A percentile compares a stretch with the other conserved stretches of the same genome.
Conservation (phyloP, 768 basidiomycete genomes). For the Kwoniella sp. region DNA sequence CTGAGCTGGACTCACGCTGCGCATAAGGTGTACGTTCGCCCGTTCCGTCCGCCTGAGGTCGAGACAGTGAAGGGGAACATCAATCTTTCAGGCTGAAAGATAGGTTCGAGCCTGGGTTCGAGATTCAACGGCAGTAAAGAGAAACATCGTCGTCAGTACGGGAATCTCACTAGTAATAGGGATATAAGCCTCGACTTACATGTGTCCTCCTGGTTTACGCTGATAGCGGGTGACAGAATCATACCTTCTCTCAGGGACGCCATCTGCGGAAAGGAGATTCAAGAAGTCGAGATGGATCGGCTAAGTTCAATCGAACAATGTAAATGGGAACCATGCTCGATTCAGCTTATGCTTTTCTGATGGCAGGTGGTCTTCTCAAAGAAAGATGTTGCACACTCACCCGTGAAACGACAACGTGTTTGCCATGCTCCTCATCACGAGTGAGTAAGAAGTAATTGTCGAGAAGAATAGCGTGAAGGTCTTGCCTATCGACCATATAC, state of each 20-base stretch:
- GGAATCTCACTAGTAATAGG: too few species aligned
- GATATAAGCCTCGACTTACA: conserved; percentile 9
- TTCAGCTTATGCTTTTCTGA: too few species aligned
- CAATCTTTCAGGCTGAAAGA: conserved; percentile 40
- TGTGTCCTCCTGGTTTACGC: conserved; percentile 18
- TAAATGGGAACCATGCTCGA: too few species aligned
- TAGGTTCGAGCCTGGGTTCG: conserved; percentile 27
- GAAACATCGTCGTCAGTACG: too few species aligned
- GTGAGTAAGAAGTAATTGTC: conserved; percentile 53
- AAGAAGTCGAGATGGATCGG: conserved; percentile 51
- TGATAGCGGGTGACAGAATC: conserved; percentile 32
- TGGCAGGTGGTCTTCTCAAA: background rate
- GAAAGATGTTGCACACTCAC: conserved; percentile 15
- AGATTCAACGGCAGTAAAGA: too few species aligned
- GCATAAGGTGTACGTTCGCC: conserved; percentile 45
- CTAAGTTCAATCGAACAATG: too few species aligned
- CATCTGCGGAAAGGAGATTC: conserved; percentile 33
- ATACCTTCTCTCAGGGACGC: conserved; percentile 44
- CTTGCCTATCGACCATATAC: conserved; percentile 36
- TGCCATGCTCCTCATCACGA: conserved; percentile 47
- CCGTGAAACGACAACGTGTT: conserved; percentile 48
- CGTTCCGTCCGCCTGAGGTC: conserved; percentile 22
- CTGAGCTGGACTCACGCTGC: conserved; percentile 26
- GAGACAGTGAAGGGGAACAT: conserved; percentile 51
- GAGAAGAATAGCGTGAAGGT: conserved; percentile 46